A percentile compares a stretch with the other conserved stretches of the same genome.
These are phyloP conservation scores for Penicillium sp. DNA, from an alignment of 2,329 filamentous ascomycete genomes.

Conservation along the genomic window DNA sequence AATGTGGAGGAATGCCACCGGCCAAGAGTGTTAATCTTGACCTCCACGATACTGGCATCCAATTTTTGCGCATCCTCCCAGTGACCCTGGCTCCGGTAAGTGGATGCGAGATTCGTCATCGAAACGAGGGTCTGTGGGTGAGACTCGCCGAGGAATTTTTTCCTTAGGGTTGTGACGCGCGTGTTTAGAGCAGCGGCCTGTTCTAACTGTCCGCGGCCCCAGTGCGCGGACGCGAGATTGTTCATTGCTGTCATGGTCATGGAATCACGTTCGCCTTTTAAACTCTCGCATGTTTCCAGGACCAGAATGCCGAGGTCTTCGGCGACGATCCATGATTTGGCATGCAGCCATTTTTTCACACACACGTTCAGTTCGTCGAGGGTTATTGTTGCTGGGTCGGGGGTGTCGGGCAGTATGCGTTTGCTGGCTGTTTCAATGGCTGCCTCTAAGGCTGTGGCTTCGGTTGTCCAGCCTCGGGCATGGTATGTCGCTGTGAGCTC, in stretches of 20 bases:
- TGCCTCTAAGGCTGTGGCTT: background rate
- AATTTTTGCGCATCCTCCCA: constrained; percentile 9
- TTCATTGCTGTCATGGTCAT: constrained; percentile 18
- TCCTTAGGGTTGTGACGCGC: constrained; percentile 7
- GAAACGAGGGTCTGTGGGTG: constrained; percentile 15
- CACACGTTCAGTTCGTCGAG: constrained; percentile 6
- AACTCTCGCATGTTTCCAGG: background rate
- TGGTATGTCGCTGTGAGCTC: background rate
- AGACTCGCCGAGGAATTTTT: constrained; percentile 7
- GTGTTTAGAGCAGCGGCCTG: constrained; percentile 3
- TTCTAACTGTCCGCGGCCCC: constrained; percentile 12
- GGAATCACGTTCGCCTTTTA: constrained; percentile 10
- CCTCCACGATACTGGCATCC: constrained; percentile 8
- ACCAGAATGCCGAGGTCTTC: constrained; percentile 7
- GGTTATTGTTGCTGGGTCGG: background rate
- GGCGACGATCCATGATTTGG: constrained; percentile 10
- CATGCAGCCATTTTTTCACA: constrained; percentile 3
- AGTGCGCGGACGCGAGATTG: constrained; percentile 14
- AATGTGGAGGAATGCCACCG: constrained; percentile 6
- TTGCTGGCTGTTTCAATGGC: background rate
- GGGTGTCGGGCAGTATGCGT: background rate
- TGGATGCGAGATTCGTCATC: constrained; percentile 18
- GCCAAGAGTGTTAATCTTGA: constrained; percentile 10
- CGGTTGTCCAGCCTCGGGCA: constrained; percentile 1
- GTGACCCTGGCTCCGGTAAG: constrained; percentile 12